phyloP scores from a whole-genome alignment of 2,329 filamentous ascomycete species.

The Calonectria pseudoreteaudii region DNA sequence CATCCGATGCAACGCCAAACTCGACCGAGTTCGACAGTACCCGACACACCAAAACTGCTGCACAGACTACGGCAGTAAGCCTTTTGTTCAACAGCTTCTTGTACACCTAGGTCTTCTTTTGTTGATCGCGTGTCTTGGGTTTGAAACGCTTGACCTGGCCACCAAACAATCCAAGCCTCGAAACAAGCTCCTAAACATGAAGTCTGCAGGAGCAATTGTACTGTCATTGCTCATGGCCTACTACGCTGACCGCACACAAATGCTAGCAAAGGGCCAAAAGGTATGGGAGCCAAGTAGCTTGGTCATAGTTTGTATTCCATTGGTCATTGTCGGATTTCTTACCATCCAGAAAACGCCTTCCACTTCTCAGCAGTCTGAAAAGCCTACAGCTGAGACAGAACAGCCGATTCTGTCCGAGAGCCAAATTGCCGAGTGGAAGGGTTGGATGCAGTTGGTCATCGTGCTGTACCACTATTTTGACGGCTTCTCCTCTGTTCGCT shows the following conservation, averaged over 20 bases:
- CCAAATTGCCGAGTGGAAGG: conserved; percentile 75
- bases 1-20: conserved; percentile 62
- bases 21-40: conserved; percentile 43
- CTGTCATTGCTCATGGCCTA: conserved; percentile 42
- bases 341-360: conserved; percentile 37
- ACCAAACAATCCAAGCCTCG: conserved; percentile 24
- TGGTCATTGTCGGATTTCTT: conserved; percentile 30
- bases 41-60: conserved; percentile 66
- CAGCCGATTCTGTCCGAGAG: conserved; percentile 51
- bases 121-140: conserved; percentile 28
- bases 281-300: conserved; percentile 43
- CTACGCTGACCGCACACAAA: conserved; percentile 45
- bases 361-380: conserved; percentile 20
- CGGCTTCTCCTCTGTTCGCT: conserved; percentile 65
- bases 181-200: conserved; percentile 36
- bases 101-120: conserved; percentile 34
- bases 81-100: conserved; percentile 38
- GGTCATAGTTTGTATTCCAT: conserved; percentile 30
- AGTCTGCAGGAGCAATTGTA: conserved; percentile 47
- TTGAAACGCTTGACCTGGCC: conserved; percentile 27
- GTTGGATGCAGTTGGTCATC: conserved; percentile 69
- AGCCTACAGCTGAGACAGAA: not conserved
- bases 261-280: conserved; percentile 41
- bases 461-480: conserved; percentile 67
- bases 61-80: conserved; percentile 54